Conservation (phyloP, 768 basidiomycete genomes). For the Mycena capillaripes region DNA sequence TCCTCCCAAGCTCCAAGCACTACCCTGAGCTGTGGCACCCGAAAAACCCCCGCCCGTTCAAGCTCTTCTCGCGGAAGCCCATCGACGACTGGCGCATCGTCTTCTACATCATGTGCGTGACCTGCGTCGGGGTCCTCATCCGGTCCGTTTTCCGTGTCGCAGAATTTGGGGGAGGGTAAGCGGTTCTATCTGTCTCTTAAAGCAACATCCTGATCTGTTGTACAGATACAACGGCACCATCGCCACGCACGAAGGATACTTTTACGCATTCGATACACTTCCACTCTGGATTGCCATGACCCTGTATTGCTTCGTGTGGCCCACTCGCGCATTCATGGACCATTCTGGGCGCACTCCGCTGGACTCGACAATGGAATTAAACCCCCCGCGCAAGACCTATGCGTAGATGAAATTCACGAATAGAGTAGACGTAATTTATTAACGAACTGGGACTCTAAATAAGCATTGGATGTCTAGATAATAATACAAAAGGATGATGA, state of each 20-base stretch:
- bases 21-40: conserved; percentile 22
- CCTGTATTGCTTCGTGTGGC: conserved; percentile 49
- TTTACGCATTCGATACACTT: conserved; percentile 68
- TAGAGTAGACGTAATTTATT: background rate
- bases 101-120: background rate
- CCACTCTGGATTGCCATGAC: conserved; percentile 63
- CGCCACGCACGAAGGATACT: conserved; percentile 60
- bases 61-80: conserved; percentile 5
- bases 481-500: too few relatives aligned
- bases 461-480: too few relatives aligned
- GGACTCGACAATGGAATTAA: background rate
- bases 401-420: background rate
- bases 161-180: conserved; percentile 65
- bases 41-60: conserved; percentile 1
- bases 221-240: conserved; percentile 51
- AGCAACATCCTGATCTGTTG: background rate
- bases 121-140: conserved; percentile 45
- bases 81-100: conserved; percentile 33
- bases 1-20: background rate
- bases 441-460: background rate
- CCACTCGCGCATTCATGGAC: conserved; percentile 7
- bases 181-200: background rate
- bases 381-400: background rate
- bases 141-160: conserved; percentile 65
- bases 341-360: background rate